Evolutionary conservation across 169 alveolate species (phyloP), one percentile per base, ranked within the genome.

Genomic region (Plasmodium sp.): DNA sequence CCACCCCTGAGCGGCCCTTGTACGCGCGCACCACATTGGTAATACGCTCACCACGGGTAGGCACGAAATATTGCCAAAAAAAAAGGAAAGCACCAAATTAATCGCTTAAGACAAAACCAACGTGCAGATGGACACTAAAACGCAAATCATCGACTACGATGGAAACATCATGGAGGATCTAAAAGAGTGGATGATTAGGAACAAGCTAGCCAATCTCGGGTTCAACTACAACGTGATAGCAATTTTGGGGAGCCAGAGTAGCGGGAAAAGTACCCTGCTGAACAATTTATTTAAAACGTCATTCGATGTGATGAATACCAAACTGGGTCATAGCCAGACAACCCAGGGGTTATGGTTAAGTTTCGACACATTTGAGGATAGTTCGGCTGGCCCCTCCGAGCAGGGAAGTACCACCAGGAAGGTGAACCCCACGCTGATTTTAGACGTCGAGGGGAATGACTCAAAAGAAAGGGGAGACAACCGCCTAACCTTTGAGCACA

Each of bases 401-500:
- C 27, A 14, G 6, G 79, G 80, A 12, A 48, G 58, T 73, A 72
- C 6, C n/a, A 72, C 79, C n/a, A 22, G 2, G 5, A n/a, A 12
- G 10, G 27, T 54, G 75, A 93, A 71, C 36, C 98, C 97, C 41
- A 84, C 96, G 4, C 79, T 98, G 36, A 97, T 98, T 36, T 80
- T 98, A 91, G 99, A 98, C 95, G 99, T 98, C 6, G 99, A 98
- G 93, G 99, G 99, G 27, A 97, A 98, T 45, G 99, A 98, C 83
- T 96, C 98, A 31, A 85, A 97, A 34, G 99, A 98, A 90, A 90
- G 99, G 33, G 99, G 99, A 67, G 98, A 97, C 22, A 96, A 98
- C 27, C 92, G 97, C 31, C 93, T 97, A 33, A 98, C 99, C n/a
- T 98, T 97, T 93, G 99, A 98, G 91, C 98, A 98, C 80, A 94